Evolutionary conservation across 139 green algal genomes (phyloP).

Genomic region (Deuterostichococcus epilithicus): DNA sequence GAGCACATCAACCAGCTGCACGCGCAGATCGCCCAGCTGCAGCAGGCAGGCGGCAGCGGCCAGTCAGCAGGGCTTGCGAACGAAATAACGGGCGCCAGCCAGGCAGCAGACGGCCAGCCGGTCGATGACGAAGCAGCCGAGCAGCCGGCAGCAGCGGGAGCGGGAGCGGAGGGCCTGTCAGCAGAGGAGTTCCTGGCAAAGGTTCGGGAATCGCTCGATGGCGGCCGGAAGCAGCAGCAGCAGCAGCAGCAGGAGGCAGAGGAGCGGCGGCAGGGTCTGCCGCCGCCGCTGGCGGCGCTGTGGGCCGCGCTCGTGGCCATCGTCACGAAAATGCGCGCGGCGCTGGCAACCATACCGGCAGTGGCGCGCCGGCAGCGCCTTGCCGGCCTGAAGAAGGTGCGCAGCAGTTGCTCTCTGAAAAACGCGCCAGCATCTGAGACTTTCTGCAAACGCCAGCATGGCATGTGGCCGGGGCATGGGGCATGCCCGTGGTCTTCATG

Average conservation of each 20-base stretch:
- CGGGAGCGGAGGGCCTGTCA: not conserved
- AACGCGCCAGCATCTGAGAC: too few relatives aligned
- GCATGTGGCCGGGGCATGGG: too few relatives aligned
- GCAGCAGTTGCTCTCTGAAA: too few relatives aligned
- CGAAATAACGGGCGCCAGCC: too few relatives aligned
- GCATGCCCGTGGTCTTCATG: too few relatives aligned
- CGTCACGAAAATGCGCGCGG: not conserved
- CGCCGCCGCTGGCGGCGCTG: not conserved
- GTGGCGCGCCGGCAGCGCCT: not conserved
- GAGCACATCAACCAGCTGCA: not conserved
- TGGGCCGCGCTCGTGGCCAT: not conserved
- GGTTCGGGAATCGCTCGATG: too few relatives aligned
- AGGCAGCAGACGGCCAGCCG: too few relatives aligned
- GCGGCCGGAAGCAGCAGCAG: too few relatives aligned
- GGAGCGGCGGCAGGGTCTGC: not conserved
- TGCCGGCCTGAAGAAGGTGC: constrained; percentile 28
- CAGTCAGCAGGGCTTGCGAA: not conserved
- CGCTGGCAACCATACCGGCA: not conserved
- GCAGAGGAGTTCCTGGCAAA: not conserved
- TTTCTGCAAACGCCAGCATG: too few relatives aligned
- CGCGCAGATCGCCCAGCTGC: not conserved
- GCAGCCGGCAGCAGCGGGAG: too few relatives aligned
- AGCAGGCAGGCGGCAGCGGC: not conserved
- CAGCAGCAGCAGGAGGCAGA: not conserved
- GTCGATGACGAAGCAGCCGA: too few relatives aligned